phyloP scores from a whole-genome alignment of 2,329 filamentous ascomycete species.

The Dactylellina sp. region DNA sequence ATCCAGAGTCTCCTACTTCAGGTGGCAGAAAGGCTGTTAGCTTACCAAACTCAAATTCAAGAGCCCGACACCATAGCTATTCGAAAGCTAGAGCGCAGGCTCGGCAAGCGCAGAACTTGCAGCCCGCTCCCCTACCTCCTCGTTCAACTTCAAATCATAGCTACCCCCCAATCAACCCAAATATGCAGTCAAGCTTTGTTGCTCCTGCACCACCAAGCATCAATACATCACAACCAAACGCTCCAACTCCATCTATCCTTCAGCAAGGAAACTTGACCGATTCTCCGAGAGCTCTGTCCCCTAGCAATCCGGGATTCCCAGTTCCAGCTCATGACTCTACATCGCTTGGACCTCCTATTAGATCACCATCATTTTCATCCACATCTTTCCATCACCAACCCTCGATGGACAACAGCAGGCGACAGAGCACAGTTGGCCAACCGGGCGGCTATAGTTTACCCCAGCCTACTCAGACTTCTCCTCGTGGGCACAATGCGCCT shows the following conservation, averaged over 20 bases:
- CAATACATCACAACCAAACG: conserved; percentile 44
- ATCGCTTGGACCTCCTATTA: conserved; percentile 40
- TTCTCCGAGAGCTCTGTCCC: conserved; percentile 58
- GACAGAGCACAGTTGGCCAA: conserved; percentile 38
- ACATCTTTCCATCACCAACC: conserved; percentile 50
- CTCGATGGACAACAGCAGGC: conserved; percentile 32
- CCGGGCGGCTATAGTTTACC: conserved; percentile 39
- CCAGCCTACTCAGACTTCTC: conserved; percentile 52
- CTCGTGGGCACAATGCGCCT: conserved; percentile 58
- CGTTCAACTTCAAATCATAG: conserved; percentile 37
- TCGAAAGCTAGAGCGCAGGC: conserved; percentile 37
- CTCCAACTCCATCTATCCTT: conserved; percentile 41
- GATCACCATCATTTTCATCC: conserved; percentile 50
- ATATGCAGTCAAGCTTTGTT: conserved; percentile 33
- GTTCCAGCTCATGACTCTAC: conserved; percentile 54
- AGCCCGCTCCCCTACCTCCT: conserved; percentile 41
- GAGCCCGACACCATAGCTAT: conserved; percentile 34
- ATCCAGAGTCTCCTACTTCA: conserved; percentile 40
- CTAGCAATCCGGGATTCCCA: conserved; percentile 57
- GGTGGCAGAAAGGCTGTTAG: conserved; percentile 49
- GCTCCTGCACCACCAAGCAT: conserved; percentile 51
- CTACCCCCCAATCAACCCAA: conserved; percentile 50
- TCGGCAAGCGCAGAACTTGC: conserved; percentile 48
- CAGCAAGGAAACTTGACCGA: conserved; percentile 59
- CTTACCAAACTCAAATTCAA: conserved; percentile 44